Percentiles rank a stretch among this genome's conserved stretches.
Conservation (phyloP, 495 filamentous ascomycete genomes). For the Geoglossum glabrum region DNA sequence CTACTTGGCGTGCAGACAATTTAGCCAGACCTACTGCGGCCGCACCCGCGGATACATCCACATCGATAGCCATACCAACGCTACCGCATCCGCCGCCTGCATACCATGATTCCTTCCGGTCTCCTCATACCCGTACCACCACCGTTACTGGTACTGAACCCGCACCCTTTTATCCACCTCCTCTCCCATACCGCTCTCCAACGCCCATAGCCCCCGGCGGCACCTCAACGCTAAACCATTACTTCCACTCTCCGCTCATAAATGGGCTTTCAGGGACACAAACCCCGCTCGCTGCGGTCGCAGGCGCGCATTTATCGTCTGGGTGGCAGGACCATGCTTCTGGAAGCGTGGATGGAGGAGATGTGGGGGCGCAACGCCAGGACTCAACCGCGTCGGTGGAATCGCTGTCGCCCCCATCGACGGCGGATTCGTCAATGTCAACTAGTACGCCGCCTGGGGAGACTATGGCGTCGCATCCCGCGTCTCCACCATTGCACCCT, state of each 20-base stretch:
- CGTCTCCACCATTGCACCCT: slow-evolving; percentile 4
- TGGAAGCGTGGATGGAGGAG: not conserved
- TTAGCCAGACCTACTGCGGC: not conserved
- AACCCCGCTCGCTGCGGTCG: slow-evolving; percentile 72
- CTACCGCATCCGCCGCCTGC: not conserved
- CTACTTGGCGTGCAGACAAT: not conserved
- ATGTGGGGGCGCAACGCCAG: not conserved
- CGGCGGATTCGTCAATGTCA: slow-evolving; percentile 8
- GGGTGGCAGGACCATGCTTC: slow-evolving; percentile 22
- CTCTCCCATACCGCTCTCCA: slow-evolving; percentile 18
- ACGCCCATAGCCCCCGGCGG: slow-evolving; percentile 69
- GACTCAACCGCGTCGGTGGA: not conserved
- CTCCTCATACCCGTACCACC: not conserved
- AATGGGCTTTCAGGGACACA: slow-evolving; percentile 63
- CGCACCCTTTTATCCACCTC: not conserved
- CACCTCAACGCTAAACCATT: slow-evolving; percentile 62
- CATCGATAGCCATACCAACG: not conserved
- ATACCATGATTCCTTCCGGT: not conserved
- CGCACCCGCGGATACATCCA: not conserved
- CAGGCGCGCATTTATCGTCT: slow-evolving; percentile 38
- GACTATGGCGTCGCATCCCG: not conserved
- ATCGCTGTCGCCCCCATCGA: slow-evolving; percentile 6
- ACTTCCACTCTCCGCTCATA: slow-evolving; percentile 71
- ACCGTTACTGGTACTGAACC: not conserved
- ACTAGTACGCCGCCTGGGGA: not conserved